Base-by-base conservation (phyloP, 345 rosid species). In the Hirschfeldia incana region DNA sequence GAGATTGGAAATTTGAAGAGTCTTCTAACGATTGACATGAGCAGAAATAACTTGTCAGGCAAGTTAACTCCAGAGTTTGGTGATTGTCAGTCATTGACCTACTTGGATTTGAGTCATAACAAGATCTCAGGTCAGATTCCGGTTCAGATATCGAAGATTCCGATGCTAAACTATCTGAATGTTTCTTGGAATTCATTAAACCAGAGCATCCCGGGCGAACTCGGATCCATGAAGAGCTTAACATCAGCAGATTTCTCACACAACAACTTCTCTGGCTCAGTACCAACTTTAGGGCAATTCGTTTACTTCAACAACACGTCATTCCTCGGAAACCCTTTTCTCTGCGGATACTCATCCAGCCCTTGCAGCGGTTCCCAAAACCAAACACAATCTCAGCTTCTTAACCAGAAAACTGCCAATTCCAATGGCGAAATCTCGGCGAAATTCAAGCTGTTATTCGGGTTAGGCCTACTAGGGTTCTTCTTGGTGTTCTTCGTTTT, bases 211-310 rank as follows among this genome's bases (percentile, higher is more conserved):
- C 97, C 97, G 0, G 78, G 49, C n/a, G 87, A 88, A 68, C 61
- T 94, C 15, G 97, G 94, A 39, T 80, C 72, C 84, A 89, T 90
- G 91, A 92, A 87, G 85, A 91, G 94, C 83, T 85, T 94, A 49
- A 91, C 92, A 0, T 85, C 85, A 33, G 97, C 90, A 11, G 95
- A 94, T 82, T 92, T 94, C 83, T 94, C 98, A 69, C 89, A 87
- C 80, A 94, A 94, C 72, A 86, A 91, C 73, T 85, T 94, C 79
- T 85, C 95, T 0, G 98, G 98, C 33, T 79, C 83, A 44, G 82
- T 94, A 32, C 97, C 98, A 4, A 88, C 89, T 74, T 81, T 86
- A 21, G 97, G 97, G 12, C 97, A 92, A 63, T 92, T 87, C 80
- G 80, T 85, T 6, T 81, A 85, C 86, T 92, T 94, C 76, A 92